These are phyloP conservation scores for Acacia acuminata DNA, from an alignment of 306 rosid genomes.

Conservation along the genomic window DNA sequence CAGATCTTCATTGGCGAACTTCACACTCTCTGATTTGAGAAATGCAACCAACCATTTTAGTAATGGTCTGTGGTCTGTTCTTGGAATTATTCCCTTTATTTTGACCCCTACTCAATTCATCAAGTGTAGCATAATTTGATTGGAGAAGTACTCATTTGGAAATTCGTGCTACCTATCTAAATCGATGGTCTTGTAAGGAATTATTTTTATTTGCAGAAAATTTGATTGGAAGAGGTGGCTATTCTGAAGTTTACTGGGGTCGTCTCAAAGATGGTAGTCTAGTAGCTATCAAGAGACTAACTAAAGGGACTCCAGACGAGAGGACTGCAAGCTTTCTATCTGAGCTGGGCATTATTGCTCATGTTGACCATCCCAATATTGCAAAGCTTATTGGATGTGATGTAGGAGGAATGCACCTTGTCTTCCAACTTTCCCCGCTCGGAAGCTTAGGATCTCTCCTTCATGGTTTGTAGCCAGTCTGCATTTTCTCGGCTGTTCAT, in stretches of 20 bases:
- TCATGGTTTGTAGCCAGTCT: conserved; percentile 56
- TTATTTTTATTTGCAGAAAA: conserved; percentile 54
- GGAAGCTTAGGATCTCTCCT: conserved; percentile 89
- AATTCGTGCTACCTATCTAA: background rate
- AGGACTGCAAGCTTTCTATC: conserved; percentile 71
- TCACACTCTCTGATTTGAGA: conserved; percentile 56
- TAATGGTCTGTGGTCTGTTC: conserved; percentile 48
- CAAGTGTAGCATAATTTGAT: background rate
- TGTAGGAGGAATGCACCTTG: conserved; percentile 76
- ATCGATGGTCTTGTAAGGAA: background rate
- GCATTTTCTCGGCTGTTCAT: conserved; percentile 16
- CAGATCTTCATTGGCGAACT: conserved; percentile 59
- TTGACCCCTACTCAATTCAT: background rate
- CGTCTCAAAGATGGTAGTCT: conserved; percentile 59
- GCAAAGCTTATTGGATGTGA: conserved; percentile 89
- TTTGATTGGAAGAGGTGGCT: conserved; percentile 89
- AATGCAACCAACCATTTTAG: conserved; percentile 71
- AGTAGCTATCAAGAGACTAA: conserved; percentile 76
- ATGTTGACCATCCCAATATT: conserved; percentile 79
- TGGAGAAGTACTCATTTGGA: background rate
- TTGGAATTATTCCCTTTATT: background rate
- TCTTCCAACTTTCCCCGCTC: conserved; percentile 60
- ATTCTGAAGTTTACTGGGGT: conserved; percentile 75
- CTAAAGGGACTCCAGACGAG: conserved; percentile 73
- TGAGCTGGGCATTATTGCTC: conserved; percentile 92